These are phyloP conservation scores for Cyberlindnera misumaiensis DNA, from an alignment of 805 yeast species.

Conservation along the genomic window DNA sequence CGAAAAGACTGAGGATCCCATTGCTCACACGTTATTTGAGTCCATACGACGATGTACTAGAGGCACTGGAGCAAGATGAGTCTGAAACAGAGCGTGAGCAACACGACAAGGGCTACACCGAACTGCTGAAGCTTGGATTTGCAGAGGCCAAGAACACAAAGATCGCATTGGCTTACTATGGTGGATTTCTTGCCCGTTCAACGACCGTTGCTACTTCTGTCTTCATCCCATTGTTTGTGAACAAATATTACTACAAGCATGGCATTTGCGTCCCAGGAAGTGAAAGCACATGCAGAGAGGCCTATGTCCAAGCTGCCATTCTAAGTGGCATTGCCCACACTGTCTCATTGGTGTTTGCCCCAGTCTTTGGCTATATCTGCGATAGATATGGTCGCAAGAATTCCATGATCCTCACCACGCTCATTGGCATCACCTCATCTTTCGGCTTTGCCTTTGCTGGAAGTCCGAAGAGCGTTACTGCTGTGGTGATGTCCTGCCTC, in stretches of 20 bases:
- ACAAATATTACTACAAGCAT: slow-evolving; percentile 42
- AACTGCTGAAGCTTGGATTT: slow-evolving; percentile 41
- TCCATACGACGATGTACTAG: slow-evolving; percentile 27
- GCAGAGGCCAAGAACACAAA: slow-evolving; percentile 39
- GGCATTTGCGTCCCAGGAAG: slow-evolving; percentile 41
- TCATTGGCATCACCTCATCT: slow-evolving; percentile 39
- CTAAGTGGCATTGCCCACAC: slow-evolving; percentile 62
- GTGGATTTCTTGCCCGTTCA: slow-evolving; percentile 58
- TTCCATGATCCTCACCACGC: slow-evolving; percentile 32
- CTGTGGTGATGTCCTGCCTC: slow-evolving; percentile 33
- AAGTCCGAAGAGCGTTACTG: slow-evolving; percentile 29
- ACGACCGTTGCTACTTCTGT: slow-evolving; percentile 51
- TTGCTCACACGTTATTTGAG: slow-evolving; percentile 17
- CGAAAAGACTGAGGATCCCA: slow-evolving; percentile 26
- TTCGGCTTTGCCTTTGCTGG: slow-evolving; percentile 28
- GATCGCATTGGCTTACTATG: slow-evolving; percentile 50
- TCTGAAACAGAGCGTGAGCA: slow-evolving; percentile 9
- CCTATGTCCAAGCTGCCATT: slow-evolving; percentile 59
- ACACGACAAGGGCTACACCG: slow-evolving; percentile 27
- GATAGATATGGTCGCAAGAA: slow-evolving; percentile 37
- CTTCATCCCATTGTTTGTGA: slow-evolving; percentile 59
- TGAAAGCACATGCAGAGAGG: slow-evolving; percentile 47
- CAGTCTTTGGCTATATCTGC: slow-evolving; percentile 53
- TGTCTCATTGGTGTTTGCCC: slow-evolving; percentile 51
- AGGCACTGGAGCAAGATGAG: slow-evolving; percentile 26